phyloP scores from a whole-genome alignment of 352 stramenopile species.

The Phytophthora rubi region DNA sequence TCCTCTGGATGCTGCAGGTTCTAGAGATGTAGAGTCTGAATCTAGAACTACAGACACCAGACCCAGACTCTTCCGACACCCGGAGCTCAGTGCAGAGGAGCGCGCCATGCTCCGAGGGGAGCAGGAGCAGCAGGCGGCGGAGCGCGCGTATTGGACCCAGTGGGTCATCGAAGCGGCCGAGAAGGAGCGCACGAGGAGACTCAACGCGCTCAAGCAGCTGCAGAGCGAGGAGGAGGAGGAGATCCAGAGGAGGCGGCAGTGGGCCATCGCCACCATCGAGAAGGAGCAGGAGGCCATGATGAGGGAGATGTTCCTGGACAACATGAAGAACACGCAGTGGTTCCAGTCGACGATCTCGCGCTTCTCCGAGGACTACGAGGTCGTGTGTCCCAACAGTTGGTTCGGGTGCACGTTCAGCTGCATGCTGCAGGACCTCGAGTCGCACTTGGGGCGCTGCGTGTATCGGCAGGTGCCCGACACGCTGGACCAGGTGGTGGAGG shows the following conservation, averaged over 20 bases:
- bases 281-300: conserved; percentile 84
- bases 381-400: conserved; percentile 88
- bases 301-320: conserved; percentile 85
- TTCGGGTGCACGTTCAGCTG: conserved; percentile 88
- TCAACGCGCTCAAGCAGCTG: conserved; percentile 72
- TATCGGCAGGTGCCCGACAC: conserved; percentile 83
- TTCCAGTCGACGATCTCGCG: conserved; percentile 87
- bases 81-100: conserved; percentile 17
- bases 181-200: conserved; percentile 70
- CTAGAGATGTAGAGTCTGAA: background rate
- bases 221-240: conserved; percentile 82
- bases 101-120: conserved; percentile 17
- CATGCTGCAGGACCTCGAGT: conserved; percentile 82
- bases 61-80: conserved; percentile 12
- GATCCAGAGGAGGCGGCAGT: conserved; percentile 63
- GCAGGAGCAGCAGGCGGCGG: conserved; percentile 37
- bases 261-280: conserved; percentile 83
- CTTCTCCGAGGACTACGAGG: conserved; percentile 82
- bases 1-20: background rate
- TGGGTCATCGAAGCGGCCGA: conserved; percentile 85
- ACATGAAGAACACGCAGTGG: conserved; percentile 91
- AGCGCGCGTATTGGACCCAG: conserved; percentile 81
- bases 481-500: conserved; percentile 66
- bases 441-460: conserved; percentile 66
- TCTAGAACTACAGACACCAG: background rate